Percentiles rank a stretch among this genome's conserved stretches.
Evolutionary conservation across 352 stramenopile species (phyloP).

Genomic region (Globisporangium lucens): DNA sequence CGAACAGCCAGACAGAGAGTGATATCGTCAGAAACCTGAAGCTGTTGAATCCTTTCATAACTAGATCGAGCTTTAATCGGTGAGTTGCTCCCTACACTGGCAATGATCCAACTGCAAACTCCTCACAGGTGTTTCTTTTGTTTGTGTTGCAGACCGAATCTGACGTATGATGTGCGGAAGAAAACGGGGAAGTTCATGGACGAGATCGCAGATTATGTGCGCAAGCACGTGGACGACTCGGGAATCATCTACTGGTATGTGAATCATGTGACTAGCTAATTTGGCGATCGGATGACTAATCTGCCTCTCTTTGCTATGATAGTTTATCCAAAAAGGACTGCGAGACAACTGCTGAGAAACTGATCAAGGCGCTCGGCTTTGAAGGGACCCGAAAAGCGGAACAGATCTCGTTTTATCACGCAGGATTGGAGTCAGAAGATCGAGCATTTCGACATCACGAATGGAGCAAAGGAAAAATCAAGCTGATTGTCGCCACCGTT

Average conservation of each 20-base stretch:
- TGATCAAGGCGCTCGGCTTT: conserved; percentile 77
- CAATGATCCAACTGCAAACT: not conserved
- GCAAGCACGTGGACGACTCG: conserved; percentile 81
- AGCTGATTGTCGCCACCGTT: conserved; percentile 86
- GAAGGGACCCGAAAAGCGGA: conserved; percentile 61
- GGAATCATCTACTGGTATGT: conserved; percentile 87
- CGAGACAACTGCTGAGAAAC: conserved; percentile 74
- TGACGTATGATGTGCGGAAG: conserved; percentile 83
- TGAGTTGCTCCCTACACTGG: conserved; percentile 15
- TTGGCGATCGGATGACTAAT: not conserved
- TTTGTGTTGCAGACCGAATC: conserved; percentile 47
- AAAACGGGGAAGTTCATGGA: conserved; percentile 80
- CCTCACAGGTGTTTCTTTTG: not conserved
- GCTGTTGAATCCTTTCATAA: conserved; percentile 72
- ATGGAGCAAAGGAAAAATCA: conserved; percentile 89
- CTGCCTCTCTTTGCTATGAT: not conserved
- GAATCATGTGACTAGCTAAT: not conserved
- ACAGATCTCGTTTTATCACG: conserved; percentile 85
- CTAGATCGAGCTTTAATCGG: conserved; percentile 84
- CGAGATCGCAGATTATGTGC: conserved; percentile 76
- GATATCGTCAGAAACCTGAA: conserved; percentile 83
- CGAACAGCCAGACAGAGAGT: conserved; percentile 77
- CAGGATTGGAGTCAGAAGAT: conserved; percentile 69
- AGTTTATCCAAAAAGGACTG: conserved; percentile 89
- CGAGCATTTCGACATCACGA: conserved; percentile 77